Percentiles rank a stretch among this genome's conserved stretches.
Evolutionary conservation across 2,329 filamentous ascomycete genomes (phyloP).

Genomic region (Hypomyces rosellus): DNA sequence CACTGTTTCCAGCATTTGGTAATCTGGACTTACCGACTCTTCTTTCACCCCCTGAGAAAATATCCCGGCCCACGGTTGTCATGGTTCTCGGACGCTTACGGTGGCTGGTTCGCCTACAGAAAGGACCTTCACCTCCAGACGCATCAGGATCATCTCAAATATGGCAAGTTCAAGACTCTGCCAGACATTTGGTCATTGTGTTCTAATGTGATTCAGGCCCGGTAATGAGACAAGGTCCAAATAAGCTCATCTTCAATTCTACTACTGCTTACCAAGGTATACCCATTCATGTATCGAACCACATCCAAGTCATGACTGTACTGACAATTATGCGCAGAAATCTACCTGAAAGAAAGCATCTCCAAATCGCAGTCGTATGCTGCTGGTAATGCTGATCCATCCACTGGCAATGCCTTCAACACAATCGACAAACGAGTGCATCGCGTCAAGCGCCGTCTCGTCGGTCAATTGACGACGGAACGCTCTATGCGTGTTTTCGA

Average conservation of each 20-base stretch:
- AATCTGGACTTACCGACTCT: too few relatives aligned
- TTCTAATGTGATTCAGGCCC: background rate
- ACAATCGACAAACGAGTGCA: background rate
- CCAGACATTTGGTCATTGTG: too few relatives aligned
- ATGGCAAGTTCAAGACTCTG: too few relatives aligned
- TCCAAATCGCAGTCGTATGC: background rate
- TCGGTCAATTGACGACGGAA: background rate
- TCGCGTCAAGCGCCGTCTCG: background rate
- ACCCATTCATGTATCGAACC: too few relatives aligned
- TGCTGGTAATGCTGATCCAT: background rate
- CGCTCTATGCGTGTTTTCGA: slow-evolving; percentile 4
- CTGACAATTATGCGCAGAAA: background rate
- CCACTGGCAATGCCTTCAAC: background rate
- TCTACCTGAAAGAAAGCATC: background rate
- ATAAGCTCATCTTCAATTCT: background rate
- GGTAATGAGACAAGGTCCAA: slow-evolving; percentile 1
- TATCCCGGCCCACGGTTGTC: too few relatives aligned
- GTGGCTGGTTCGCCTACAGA: too few relatives aligned
- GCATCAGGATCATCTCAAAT: too few relatives aligned
- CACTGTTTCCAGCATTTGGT: too few relatives aligned
- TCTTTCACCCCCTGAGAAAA: too few relatives aligned
- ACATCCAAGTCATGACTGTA: too few relatives aligned
- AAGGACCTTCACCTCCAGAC: too few relatives aligned
- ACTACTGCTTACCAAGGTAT: background rate
- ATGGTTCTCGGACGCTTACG: too few relatives aligned